Evolutionary conservation across 164 flowering plant species (phyloP).

Genomic region (Annona squamosa): DNA sequence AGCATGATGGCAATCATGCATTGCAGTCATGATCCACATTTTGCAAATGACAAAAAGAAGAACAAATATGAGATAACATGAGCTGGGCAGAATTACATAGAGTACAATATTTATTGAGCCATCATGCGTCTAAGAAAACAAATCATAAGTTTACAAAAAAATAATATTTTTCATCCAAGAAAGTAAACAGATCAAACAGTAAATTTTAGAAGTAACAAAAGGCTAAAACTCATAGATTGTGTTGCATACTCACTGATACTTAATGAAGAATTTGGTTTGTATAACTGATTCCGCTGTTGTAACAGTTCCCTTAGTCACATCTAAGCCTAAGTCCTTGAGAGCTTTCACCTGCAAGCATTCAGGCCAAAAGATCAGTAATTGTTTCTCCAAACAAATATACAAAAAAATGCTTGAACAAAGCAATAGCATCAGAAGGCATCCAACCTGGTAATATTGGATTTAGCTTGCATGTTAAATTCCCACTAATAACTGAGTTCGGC

Average conservation of each 20-base stretch:
- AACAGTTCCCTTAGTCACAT: conserved; percentile 87
- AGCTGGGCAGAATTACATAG: no score
- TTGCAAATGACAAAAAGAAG: no score
- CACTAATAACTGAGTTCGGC: not conserved
- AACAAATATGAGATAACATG: no score
- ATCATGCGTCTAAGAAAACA: no score
- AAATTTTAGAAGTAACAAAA: not conserved
- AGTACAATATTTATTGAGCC: no score
- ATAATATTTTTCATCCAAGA: no score
- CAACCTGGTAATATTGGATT: not conserved
- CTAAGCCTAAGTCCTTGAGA: conserved; percentile 67
- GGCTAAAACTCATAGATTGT: conserved; percentile 1
- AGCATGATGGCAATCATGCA: no score
- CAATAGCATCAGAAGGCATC: not conserved
- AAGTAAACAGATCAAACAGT: not conserved
- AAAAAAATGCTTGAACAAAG: conserved; percentile 1
- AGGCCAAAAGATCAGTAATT: not conserved
- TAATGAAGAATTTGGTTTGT: conserved; percentile 69
- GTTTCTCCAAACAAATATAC: not conserved
- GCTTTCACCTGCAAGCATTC: conserved; percentile 68
- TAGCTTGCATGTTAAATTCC: not conserved
- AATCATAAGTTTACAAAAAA: no score
- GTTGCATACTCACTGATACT: conserved; percentile 44
- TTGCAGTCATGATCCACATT: no score
- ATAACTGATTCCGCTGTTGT: conserved; percentile 59